These are phyloP conservation scores for Forsythia suspensa DNA, from an alignment of 257 asterid species.

Conservation along the genomic window DNA sequence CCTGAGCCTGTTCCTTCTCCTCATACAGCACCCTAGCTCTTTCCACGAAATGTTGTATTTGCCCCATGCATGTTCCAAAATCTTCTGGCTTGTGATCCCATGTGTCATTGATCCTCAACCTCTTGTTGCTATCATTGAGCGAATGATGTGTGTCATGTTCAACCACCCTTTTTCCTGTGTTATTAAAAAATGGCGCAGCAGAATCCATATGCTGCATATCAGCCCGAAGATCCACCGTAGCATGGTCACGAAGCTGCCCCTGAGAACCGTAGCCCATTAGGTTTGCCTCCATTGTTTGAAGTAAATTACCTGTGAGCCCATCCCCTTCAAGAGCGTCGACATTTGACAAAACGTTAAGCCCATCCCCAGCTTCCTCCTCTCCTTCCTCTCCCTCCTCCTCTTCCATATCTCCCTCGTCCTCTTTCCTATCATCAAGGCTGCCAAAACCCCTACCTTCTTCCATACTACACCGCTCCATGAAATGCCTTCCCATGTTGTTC, in stretches of 20 bases:
- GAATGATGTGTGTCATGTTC: constrained; percentile 50
- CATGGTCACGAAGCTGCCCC: constrained; percentile 45
- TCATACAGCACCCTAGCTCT: constrained; percentile 45
- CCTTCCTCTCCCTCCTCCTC: constrained; percentile 35
- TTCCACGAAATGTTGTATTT: constrained; percentile 45
- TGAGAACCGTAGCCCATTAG: constrained; percentile 50
- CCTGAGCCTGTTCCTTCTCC: constrained; percentile 53
- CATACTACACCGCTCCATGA: constrained; percentile 34
- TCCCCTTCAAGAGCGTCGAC: constrained; percentile 50
- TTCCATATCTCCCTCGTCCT: constrained; percentile 27
- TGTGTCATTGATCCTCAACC: constrained; percentile 52
- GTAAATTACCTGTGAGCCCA: constrained; percentile 63
- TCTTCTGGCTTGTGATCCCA: constrained; percentile 55
- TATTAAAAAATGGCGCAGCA: constrained; percentile 40
- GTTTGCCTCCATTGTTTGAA: constrained; percentile 55
- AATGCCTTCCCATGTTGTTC: constrained; percentile 27
- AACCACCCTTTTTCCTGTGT: constrained; percentile 63
- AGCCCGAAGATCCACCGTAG: constrained; percentile 40
- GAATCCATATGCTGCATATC: constrained; percentile 41
- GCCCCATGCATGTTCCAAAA: constrained; percentile 60
- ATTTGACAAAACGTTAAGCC: constrained; percentile 38
- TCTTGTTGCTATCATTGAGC: constrained; percentile 51
- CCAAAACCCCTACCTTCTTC: constrained; percentile 21
- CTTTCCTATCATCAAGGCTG: constrained; percentile 26
- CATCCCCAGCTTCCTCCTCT: constrained; percentile 40